Evolutionary conservation across 1,284 basidiomycete genomes (phyloP), one percentile per base, ranked within the genome.

Genomic region (Rhodotorula glutinis): DNA sequence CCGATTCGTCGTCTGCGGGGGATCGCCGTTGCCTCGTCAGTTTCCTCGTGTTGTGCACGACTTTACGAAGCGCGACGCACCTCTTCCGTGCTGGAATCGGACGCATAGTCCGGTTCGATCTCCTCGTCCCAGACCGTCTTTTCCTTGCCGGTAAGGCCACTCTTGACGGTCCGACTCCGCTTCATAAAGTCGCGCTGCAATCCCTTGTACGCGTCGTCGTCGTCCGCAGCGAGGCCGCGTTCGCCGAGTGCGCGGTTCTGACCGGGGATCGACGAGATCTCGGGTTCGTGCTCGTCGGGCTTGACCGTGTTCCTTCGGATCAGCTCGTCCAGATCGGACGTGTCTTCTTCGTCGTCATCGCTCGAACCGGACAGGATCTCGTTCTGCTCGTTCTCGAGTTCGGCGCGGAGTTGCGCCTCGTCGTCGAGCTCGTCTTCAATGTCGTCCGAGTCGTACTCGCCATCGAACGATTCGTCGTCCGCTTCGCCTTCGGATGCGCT

Each of bases 1-100:
- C 65, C 94, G 89, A 79, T 98, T 98, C 44, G 91, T 90, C 70
- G 87, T 85, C 92, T 96, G 65, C 1, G 47, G 5, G 21, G 8
- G 21, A 16, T 13, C 2, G 11, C 4, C 21, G 53, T 11, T 11
- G 11, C 33, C 33, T 38, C 33, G 11, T 40, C 19, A 19, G 38
- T 21, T 27, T 29, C 40, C 38, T 68, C 3, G 51, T 10, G 46
- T 53, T 66, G 62, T 58, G 65, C 62, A 69, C 2, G 21, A 14
- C 14, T 14, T 27, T 52, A 8, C 27, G 53, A 38, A 19, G 25
- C 17, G 17, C 13, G 58, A 46, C 66, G 78, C 78, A 93, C 92
- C 75, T 98, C 92, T 82, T 98, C 95, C 1, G 92, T 98, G 54
- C 91, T 94, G 57, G 91, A 94, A 81, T 98, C 95, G 58, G 90